Percentiles rank a stretch among this genome's conserved stretches.
Evolutionary conservation across 1,284 basidiomycete genomes (phyloP).

Genomic region (Melanopsichium pennsylvanicum): DNA sequence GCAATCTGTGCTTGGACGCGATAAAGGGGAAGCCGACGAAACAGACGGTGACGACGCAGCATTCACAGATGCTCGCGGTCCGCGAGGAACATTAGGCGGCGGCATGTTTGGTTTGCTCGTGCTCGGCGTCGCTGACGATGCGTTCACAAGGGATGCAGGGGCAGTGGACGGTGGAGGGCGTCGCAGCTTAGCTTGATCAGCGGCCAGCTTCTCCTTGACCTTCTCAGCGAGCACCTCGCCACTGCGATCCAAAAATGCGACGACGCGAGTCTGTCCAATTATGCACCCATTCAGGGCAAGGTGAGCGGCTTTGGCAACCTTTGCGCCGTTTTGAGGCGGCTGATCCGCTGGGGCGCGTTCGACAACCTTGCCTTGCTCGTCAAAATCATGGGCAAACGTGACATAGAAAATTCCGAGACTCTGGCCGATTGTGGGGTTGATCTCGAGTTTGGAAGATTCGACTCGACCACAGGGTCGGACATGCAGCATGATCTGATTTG

Average conservation of each 20-base stretch:
- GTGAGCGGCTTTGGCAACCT: slow-evolving; percentile 37
- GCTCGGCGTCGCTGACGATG: slow-evolving; percentile 16
- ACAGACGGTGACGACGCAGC: slow-evolving; percentile 1
- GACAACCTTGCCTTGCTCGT: slow-evolving; percentile 34
- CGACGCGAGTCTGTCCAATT: slow-evolving; percentile 20
- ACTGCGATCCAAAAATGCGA: slow-evolving; percentile 27
- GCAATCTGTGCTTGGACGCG: slow-evolving; percentile 2
- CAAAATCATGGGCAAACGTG: slow-evolving; percentile 70
- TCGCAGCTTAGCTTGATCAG: slow-evolving; percentile 19
- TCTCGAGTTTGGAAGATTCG: slow-evolving; percentile 78
- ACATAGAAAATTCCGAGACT: slow-evolving; percentile 84
- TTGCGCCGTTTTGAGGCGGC: slow-evolving; percentile 38
- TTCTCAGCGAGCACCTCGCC: slow-evolving; percentile 25
- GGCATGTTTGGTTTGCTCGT: slow-evolving; percentile 24
- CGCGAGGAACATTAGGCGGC: slow-evolving; percentile 23
- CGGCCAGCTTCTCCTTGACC: slow-evolving; percentile 25
- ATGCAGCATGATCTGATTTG: slow-evolving; percentile 74
- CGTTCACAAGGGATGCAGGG: background rate
- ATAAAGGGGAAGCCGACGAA: slow-evolving; percentile 1
- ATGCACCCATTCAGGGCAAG: slow-evolving; percentile 20
- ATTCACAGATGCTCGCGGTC: slow-evolving; percentile 7
- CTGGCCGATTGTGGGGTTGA: slow-evolving; percentile 80
- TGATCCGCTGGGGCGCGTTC: background rate
- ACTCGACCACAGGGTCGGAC: slow-evolving; percentile 77
- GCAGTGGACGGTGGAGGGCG: slow-evolving; percentile 2